Percentiles rank a stretch among this genome's conserved stretches.
Conservation (phyloP, 768 basidiomycete genomes). For the Kwoniella heveanensis region DNA sequence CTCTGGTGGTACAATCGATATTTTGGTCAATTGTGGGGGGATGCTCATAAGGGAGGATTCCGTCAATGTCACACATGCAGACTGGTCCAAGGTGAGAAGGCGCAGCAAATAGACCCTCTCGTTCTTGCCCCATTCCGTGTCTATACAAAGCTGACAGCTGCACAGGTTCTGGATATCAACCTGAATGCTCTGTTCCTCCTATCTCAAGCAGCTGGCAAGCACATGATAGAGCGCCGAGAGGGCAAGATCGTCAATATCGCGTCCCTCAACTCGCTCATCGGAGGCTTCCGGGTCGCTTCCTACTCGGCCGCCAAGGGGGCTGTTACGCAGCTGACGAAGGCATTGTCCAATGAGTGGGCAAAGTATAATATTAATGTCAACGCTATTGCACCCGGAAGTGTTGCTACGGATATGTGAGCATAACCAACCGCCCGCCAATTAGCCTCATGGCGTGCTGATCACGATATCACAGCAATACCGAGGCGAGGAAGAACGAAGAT, state of each 20-base stretch:
- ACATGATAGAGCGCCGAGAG: conserved; percentile 71
- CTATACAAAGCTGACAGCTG: conserved; percentile 6
- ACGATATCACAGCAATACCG: conserved; percentile 61
- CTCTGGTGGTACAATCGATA: conserved; percentile 57
- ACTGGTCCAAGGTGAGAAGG: conserved; percentile 67
- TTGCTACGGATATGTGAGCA: conserved; percentile 79
- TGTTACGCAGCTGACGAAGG: conserved; percentile 63
- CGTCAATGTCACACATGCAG: conserved; percentile 64
- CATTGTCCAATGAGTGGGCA: conserved; percentile 89
- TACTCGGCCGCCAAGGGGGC: conserved; percentile 84
- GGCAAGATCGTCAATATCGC: conserved; percentile 72
- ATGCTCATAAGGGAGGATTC: conserved; percentile 56
- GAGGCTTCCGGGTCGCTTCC: conserved; percentile 73
- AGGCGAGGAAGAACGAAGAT: conserved; percentile 64
- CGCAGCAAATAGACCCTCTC: neutral
- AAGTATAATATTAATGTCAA: conserved; percentile 82
- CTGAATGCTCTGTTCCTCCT: conserved; percentile 82
- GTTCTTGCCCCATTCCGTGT: neutral
- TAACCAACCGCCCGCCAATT: conserved; percentile 10
- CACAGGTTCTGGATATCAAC: conserved; percentile 78
- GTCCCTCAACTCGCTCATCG: conserved; percentile 57
- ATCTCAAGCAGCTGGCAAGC: conserved; percentile 75
- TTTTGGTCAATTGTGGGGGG: conserved; percentile 67
- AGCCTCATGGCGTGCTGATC: conserved; percentile 1
- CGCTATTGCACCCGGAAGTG: conserved; percentile 80